Base-by-base conservation (phyloP, 495 filamentous ascomycete species). In the Astrothelium subdiscretum region DNA sequence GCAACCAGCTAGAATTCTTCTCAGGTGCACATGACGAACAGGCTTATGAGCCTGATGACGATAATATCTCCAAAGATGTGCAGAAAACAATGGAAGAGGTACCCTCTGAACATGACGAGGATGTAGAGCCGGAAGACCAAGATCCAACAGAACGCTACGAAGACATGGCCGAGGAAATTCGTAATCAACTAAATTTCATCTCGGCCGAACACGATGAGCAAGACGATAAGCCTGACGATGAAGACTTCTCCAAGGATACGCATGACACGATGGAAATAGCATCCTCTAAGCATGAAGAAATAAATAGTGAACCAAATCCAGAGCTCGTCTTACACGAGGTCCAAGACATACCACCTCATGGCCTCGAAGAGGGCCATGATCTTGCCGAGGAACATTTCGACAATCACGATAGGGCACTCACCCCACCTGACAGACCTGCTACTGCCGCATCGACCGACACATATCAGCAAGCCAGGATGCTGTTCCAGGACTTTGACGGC, bases 401-500 rank as follows among this genome's bases (percentile, higher is more conserved):
- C 24, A 29, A 54, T 29, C 48, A 54, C 8, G 48, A 54, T 15
- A 26, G 60, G 10, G 51, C 58, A n/a, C 31, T 57, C 11, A 62
- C 31, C 54, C 58, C 60, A 54, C 80, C 76, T 31, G 68, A 72
- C 40, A 75, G 73, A 24, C 73, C 73, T 6, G 58, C 66, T 4
- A 70, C 79, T 2, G 78, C 85, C 22, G 85, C 80, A 1, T 91
- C 90, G 8, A 78, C 72, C 22, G 85, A 85, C 65, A 91, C 87
- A 24, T 85, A 79, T 64, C 85, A 86, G 22, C 83, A 92, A 70
- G 85, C 84, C 43, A 40, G 69, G 75, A 76, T 35, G 1, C 79
- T 94, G 26, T 98, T 97, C 77, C 82, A 80, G 11, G 90, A 96
- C 71, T 98, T 98, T 69, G 94, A 97, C 76, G 94, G 94, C 59